phyloP scores from a whole-genome alignment of 768 basidiomycete genomes.

The Holtermannia corniformis region DNA sequence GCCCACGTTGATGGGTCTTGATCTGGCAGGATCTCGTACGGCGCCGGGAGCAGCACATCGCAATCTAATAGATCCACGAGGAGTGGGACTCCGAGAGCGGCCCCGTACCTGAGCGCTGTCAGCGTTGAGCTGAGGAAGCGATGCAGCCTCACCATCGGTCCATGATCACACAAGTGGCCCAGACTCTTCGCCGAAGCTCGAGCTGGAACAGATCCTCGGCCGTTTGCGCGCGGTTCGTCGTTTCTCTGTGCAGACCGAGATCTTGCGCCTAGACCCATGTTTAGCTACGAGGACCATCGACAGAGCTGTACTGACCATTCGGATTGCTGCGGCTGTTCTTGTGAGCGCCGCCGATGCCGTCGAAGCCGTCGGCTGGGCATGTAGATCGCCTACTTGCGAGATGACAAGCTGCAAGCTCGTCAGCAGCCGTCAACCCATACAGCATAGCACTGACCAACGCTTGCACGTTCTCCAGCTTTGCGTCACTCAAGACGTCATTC shows the following conservation, averaged over 20 bases:
- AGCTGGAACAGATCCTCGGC: constrained; percentile 45
- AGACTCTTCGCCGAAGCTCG: constrained; percentile 77
- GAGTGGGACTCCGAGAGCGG: constrained; percentile 84
- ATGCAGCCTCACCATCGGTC: constrained; percentile 78
- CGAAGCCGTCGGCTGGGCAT: constrained; percentile 77
- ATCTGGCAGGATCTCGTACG: constrained; percentile 52
- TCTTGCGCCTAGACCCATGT: constrained; percentile 69
- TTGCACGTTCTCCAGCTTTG: constrained; percentile 78
- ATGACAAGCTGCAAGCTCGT: constrained; percentile 19
- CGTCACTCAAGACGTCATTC: constrained; percentile 82
- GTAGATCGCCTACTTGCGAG: constrained; percentile 62
- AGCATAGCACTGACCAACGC: constrained; percentile 47
- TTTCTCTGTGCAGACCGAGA: constrained; percentile 85
- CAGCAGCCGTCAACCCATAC: neutral
- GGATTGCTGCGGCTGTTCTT: constrained; percentile 70
- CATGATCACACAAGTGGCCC: constrained; percentile 88
- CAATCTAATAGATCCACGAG: constrained; percentile 97
- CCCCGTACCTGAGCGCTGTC: constrained; percentile 54
- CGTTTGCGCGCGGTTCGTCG: constrained; percentile 47
- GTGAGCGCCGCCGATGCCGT: constrained; percentile 80
- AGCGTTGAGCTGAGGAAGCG: neutral
- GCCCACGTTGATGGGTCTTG: constrained; percentile 49
- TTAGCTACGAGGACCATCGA: constrained; percentile 18
- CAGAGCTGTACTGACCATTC: constrained; percentile 59
- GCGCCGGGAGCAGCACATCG: constrained; percentile 84